Evolutionary conservation across 2,329 filamentous ascomycete species (phyloP).

Genomic region (Fusarium sulawesiense): DNA sequence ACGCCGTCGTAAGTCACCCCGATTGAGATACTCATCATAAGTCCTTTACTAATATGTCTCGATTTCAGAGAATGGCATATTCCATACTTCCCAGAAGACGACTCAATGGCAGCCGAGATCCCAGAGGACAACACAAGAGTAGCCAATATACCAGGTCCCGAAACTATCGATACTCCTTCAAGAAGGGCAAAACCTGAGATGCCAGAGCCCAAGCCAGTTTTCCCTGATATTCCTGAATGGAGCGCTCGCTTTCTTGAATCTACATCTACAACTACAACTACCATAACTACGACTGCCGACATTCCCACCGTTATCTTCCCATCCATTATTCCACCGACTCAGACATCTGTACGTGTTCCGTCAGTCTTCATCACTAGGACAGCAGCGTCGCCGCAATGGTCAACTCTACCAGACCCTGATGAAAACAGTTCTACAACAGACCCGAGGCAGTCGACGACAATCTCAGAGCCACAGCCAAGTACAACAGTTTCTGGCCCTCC

Average conservation of each 20-base stretch:
- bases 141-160: background rate
- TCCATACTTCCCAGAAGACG: background rate
- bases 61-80: background rate
- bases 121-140: background rate
- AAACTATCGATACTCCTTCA: background rate
- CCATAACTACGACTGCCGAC: background rate
- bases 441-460: background rate
- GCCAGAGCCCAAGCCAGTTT: background rate
- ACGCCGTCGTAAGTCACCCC: background rate
- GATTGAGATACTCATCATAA: background rate
- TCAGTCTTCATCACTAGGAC: conserved; percentile 3
- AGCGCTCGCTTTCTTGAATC: background rate
- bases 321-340: background rate
- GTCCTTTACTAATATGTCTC: background rate
- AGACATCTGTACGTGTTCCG: background rate
- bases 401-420: conserved; percentile 1
- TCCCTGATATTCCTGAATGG: no score
- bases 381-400: background rate
- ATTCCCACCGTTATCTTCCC: background rate
- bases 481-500: background rate
- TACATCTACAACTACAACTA: background rate
- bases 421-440: background rate
- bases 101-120: background rate
- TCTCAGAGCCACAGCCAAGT: background rate
- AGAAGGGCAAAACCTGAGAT: background rate